phyloP scores from a whole-genome alignment of 495 filamentous ascomycete genomes.

The Antarctomyces pellizariae region DNA sequence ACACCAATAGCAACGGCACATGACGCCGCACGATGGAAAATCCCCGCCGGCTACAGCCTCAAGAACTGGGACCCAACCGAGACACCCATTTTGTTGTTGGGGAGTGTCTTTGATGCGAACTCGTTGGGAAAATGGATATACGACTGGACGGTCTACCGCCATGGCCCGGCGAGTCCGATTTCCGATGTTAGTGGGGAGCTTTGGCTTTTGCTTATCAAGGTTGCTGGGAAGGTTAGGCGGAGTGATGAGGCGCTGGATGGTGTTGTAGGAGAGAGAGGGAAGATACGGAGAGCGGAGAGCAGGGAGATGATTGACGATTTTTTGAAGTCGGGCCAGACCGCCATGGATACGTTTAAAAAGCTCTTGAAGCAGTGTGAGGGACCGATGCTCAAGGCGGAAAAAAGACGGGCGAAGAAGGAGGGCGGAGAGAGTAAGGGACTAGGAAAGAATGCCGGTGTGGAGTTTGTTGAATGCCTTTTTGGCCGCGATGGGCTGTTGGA shows the following conservation, averaged over 20 bases:
- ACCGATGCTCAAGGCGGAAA: constrained; percentile 44
- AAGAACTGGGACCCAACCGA: constrained; percentile 95
- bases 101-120: constrained; percentile 89
- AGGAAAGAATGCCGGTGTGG: constrained; percentile 73
- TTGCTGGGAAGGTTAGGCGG: constrained; percentile 78
- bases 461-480: constrained; percentile 91
- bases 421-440: constrained; percentile 51
- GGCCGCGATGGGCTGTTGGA: constrained; percentile 73
- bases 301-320: constrained; percentile 72
- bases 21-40: constrained; percentile 51
- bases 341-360: constrained; percentile 63
- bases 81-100: constrained; percentile 68
- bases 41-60: constrained; percentile 70
- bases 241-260: constrained; percentile 53
- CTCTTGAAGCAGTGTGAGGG: constrained; percentile 72
- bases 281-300: constrained; percentile 43
- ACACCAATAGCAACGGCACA: constrained; percentile 51
- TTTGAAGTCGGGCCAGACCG: constrained; percentile 63
- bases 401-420: constrained; percentile 32
- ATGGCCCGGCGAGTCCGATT: constrained; percentile 61
- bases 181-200: constrained; percentile 78
- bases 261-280: no score
- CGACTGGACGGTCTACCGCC: constrained; percentile 89
- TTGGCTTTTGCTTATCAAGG: constrained; percentile 78
- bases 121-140: constrained; percentile 96